These are phyloP conservation scores for Rubus parviflorus DNA, from an alignment of 306 rosid genomes.

Conservation along the genomic window DNA sequence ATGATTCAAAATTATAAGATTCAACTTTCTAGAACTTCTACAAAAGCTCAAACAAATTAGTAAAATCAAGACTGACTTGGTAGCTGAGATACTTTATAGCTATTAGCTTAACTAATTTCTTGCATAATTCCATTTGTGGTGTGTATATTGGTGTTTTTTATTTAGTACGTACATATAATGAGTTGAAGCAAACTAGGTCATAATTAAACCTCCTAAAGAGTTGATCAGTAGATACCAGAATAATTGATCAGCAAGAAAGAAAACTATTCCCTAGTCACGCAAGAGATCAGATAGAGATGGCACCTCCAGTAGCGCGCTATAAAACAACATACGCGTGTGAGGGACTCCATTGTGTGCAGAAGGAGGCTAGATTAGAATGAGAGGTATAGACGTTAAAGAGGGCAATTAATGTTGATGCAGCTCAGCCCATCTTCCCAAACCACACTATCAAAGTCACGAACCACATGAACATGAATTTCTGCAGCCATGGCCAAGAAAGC, in stretches of 20 bases:
- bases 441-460: neutral
- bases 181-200: neutral
- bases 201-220: neutral
- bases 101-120: neutral
- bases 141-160: neutral
- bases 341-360: neutral
- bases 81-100: no score
- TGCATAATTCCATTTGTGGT: neutral
- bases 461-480: neutral
- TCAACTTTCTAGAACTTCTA: no score
- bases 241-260: neutral
- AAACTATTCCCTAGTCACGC: no score
- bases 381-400: neutral
- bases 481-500: neutral
- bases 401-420: neutral
- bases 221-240: neutral
- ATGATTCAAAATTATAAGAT: no score
- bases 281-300: neutral
- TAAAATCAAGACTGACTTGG: no score
- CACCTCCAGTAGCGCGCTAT: neutral
- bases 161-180: neutral
- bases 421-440: neutral
- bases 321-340: no score
- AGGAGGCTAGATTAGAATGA: neutral
- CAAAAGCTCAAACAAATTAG: no score